phyloP scores from a whole-genome alignment of 2,329 filamentous ascomycete species.

The Trichoderma afroharzianum region DNA sequence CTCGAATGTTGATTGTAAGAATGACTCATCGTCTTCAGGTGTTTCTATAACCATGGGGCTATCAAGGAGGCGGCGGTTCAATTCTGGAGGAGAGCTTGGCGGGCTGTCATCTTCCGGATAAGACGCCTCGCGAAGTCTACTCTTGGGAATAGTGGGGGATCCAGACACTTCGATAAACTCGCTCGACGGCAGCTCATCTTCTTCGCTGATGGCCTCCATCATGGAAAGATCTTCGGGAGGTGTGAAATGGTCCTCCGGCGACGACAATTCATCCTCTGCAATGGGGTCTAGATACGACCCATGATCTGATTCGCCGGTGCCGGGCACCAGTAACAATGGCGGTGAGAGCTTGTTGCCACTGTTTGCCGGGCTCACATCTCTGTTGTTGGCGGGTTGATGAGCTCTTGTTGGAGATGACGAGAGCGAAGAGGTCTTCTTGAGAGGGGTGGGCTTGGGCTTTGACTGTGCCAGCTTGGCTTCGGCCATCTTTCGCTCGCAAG shows the following conservation, averaged over 20 bases:
- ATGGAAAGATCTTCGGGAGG: conserved; percentile 16
- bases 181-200: conserved; percentile 34
- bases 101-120: conserved; percentile 42
- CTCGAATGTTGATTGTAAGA: conserved; percentile 41
- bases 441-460: not conserved
- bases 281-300: conserved; percentile 11
- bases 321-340: not conserved
- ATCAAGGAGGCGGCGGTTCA: conserved; percentile 35
- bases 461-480: conserved; percentile 55
- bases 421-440: conserved; percentile 15
- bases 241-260: not conserved
- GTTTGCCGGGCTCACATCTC: not conserved
- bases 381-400: not conserved
- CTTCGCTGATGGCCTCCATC: conserved; percentile 23
- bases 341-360: conserved; percentile 7
- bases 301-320: not conserved
- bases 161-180: conserved; percentile 42
- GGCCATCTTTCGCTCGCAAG: conserved; percentile 70
- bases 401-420: conserved; percentile 21
- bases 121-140: conserved; percentile 30
- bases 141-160: conserved; percentile 36
- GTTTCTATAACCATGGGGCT: conserved; percentile 43
- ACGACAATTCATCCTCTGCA: conserved; percentile 4
- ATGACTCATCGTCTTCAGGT: conserved; percentile 38
- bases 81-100: conserved; percentile 46